Percentiles rank a stretch among this genome's conserved stretches.
These are phyloP conservation scores for Strigomonas oncopelti DNA, from an alignment of 208 protist species.

Conservation along the genomic window DNA sequence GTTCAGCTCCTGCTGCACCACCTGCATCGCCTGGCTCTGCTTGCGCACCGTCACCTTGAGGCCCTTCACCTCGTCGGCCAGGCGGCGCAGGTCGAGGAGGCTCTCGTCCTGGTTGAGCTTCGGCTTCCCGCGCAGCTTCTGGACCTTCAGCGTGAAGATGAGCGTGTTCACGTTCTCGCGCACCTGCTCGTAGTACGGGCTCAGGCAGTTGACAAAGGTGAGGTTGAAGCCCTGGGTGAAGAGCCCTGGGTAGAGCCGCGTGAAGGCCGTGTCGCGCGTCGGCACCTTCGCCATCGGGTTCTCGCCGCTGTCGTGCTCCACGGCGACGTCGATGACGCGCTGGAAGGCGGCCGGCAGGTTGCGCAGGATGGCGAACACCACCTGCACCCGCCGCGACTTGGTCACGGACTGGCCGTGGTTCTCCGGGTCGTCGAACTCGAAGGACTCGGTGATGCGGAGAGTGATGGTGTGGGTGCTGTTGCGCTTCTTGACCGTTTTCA, in stretches of 20 bases:
- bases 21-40: constrained; percentile 55
- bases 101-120: constrained; percentile 69
- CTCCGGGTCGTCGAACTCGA: constrained; percentile 76
- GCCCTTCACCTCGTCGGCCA: constrained; percentile 79
- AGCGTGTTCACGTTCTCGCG: constrained; percentile 72
- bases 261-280: constrained; percentile 75
- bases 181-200: constrained; percentile 79
- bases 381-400: constrained; percentile 72
- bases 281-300: constrained; percentile 84
- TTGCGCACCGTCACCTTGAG: constrained; percentile 59
- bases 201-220: constrained; percentile 66
- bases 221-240: constrained; percentile 79
- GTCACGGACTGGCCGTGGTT: constrained; percentile 58
- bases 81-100: constrained; percentile 69
- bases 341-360: constrained; percentile 76
- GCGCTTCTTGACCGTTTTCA: constrained; percentile 47
- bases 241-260: constrained; percentile 58
- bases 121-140: constrained; percentile 55
- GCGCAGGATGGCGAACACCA: constrained; percentile 71
- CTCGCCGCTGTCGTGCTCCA: constrained; percentile 81
- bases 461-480: constrained; percentile 68
- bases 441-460: constrained; percentile 80
- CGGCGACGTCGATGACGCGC: constrained; percentile 79
- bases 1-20: constrained; percentile 84
- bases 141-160: constrained; percentile 50